Base-by-base conservation (phyloP, 805 yeast genomes). In the Barnettozyma californica region DNA sequence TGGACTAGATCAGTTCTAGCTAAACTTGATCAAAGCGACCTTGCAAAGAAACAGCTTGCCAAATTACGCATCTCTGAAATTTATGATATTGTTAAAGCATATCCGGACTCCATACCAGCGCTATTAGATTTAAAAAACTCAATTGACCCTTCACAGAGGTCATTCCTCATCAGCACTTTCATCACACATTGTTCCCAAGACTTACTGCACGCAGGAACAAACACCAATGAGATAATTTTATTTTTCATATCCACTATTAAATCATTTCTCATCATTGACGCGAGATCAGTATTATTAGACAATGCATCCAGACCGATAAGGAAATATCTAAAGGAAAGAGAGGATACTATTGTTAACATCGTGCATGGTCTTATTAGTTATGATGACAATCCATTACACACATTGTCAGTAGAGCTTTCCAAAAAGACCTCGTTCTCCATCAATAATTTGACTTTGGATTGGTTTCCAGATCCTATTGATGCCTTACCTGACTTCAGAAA, bases 401-500 rank as follows among this genome's bases (percentile, higher is more conserved):
- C 81, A 46, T 61, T 88, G 25, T 74, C 84, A 0, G 67, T 68
- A 5, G 84, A 82, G 51, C 66, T 89, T 11, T 53, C 64, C 18
- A 60, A 57, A 11, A 59, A 63, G 19, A 47, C 57, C 0, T 44
- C 49, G 8, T 45, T 58, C 5, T 53, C 58, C 1, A 37, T 49
- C 8, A 48, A 55, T 27, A 52, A 55, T 18, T 31, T 57, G 9
- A 51, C 53, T 36, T 58, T 80, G 2, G 69, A 76, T 42, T 88
- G 96, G 96, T 63, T 64, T 9, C 96, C 96, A 0, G 95, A 87
- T 56, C 96, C 96, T 0, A 75, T 87, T 14, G 96, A 89, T 67
- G 95, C 96, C 0, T 75, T 90, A n/a, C 87, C 91, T 0, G 95
- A 88, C 63, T 89, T 86, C 67, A 75, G 78, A 41, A 78, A 79